Evolutionary conservation across 1,284 basidiomycete species (phyloP), one percentile per base, ranked within the genome.

Genomic region (Irpex rosettiformis): DNA sequence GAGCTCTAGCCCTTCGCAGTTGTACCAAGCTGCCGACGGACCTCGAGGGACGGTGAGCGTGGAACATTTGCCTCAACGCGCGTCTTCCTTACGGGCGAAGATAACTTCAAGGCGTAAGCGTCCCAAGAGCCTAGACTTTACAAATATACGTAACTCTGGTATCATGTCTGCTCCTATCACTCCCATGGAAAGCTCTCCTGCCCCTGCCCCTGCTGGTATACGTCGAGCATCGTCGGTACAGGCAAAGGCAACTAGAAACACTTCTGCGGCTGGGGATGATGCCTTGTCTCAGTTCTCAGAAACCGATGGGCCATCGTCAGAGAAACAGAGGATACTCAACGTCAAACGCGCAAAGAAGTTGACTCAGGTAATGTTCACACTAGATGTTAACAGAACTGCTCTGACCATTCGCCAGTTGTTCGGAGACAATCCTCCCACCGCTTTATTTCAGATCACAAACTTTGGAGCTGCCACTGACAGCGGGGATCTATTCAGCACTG

Each of bases 301-400:
- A n/a, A 21, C n/a, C 18, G 45, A 53, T 16, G 55, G 54, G 56
- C 64, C 70, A 18, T 61, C 70, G 62, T 61, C 67, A 21, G 72
- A 73, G 61, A 71, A 67, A 55, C 74, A 75, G 63, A 69, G 72
- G 58, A 65, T 69, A 30, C 58, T 73, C 64, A 77, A 75, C 58
- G 73, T 81, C 51, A 73, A 73, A 58, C 75, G 79, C 25, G 77
- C 77, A 22, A 69, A 74, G 62, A 82, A 81, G 68, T 76, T 82
- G 72, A 67, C 75, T 18, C 76, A 80, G 73, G 80, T 81, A 62
- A 33, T 70, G 65, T 25, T 18, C 21, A 28, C 18, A 13, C 27
- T 37, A 40, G 30, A 22, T n/a, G 27, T 11, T 29, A 40, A 43
- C 40, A n/a, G 51, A 56, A 7, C 43, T 59, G 18, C 28, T 48